Conservation (phyloP, 2,329 filamentous ascomycete species). For the Zasmidium cellare region DNA sequence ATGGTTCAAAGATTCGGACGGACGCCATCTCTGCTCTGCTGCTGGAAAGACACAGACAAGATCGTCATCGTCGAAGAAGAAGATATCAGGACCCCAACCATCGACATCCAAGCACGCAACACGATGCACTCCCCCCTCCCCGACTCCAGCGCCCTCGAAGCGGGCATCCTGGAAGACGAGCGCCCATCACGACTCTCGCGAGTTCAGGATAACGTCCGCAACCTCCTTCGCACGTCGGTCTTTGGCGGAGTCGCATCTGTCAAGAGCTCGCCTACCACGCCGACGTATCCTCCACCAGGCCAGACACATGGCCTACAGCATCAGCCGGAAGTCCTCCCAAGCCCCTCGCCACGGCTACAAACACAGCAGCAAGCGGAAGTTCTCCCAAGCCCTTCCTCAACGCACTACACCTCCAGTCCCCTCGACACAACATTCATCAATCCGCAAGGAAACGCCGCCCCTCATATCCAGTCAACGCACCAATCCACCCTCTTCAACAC, state of each 20-base stretch:
- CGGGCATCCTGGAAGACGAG: constrained; percentile 35
- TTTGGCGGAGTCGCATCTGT: constrained; percentile 21
- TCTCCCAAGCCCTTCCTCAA: constrained; percentile 16
- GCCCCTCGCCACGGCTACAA: constrained; percentile 15
- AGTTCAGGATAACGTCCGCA: constrained; percentile 36
- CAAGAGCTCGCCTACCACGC: constrained; percentile 21
- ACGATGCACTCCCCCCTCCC: constrained; percentile 26
- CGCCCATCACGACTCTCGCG: constrained; percentile 26
- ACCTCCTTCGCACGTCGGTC: constrained; percentile 33
- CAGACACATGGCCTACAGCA: constrained; percentile 1
- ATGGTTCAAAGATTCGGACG: constrained; percentile 11
- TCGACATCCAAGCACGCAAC: too few relatives aligned
- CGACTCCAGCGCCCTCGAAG: constrained; percentile 34
- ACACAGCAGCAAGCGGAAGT: constrained; percentile 18
- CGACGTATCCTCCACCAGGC: constrained; percentile 11
- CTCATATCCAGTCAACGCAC: constrained; percentile 1
- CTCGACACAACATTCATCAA: constrained; percentile 2
- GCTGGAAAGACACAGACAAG: background rate
- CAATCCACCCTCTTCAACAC: constrained; percentile 31
- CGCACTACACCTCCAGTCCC: constrained; percentile 5
- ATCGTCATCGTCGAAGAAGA: background rate
- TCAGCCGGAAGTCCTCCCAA: constrained; percentile 20
- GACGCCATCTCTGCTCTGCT: background rate
- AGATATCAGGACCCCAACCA: background rate
- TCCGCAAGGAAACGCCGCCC: too few relatives aligned